Evolutionary conservation across 2,329 filamentous ascomycete species (phyloP).

Genomic region (Emergomyces orientalis): DNA sequence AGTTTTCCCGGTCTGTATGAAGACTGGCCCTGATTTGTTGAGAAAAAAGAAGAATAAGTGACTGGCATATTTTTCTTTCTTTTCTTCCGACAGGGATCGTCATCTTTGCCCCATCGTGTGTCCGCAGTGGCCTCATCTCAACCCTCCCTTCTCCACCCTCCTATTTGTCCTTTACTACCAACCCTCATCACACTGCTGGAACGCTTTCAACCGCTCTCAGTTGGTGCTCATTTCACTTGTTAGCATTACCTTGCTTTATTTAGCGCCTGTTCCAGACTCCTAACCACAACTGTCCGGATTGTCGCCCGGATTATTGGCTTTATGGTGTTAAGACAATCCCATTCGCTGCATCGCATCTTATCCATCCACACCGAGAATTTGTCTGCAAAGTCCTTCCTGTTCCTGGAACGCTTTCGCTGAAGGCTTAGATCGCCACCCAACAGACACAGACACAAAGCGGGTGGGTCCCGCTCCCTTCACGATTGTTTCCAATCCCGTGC

Average conservation of each 20-base stretch:
- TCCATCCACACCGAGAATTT: not conserved
- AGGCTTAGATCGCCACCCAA: not conserved
- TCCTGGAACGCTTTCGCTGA: not conserved
- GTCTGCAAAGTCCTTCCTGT: not conserved
- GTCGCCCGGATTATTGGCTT: not conserved
- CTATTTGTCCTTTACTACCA: slow-evolving; percentile 4
- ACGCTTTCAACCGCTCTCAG: not conserved
- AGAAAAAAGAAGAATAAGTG: not conserved
- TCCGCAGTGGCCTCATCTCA: not conserved
- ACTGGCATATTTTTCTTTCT: not conserved
- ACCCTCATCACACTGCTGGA: not conserved
- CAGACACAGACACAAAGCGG: not conserved
- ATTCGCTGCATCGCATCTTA: not conserved
- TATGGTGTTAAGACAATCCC: not conserved
- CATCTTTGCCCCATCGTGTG: not conserved
- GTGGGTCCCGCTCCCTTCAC: not conserved
- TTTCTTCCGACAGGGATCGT: not conserved
- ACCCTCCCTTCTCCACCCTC: not conserved
- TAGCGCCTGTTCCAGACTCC: slow-evolving; percentile 2
- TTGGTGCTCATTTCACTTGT: not conserved
- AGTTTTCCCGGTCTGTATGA: not conserved
- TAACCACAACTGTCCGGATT: not conserved
- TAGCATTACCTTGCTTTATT: not conserved
- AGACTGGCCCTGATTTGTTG: not conserved
- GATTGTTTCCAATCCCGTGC: not conserved